These are phyloP conservation scores for Fusarium clavum DNA, from an alignment of 2,329 filamentous ascomycete species.

Conservation along the genomic window DNA sequence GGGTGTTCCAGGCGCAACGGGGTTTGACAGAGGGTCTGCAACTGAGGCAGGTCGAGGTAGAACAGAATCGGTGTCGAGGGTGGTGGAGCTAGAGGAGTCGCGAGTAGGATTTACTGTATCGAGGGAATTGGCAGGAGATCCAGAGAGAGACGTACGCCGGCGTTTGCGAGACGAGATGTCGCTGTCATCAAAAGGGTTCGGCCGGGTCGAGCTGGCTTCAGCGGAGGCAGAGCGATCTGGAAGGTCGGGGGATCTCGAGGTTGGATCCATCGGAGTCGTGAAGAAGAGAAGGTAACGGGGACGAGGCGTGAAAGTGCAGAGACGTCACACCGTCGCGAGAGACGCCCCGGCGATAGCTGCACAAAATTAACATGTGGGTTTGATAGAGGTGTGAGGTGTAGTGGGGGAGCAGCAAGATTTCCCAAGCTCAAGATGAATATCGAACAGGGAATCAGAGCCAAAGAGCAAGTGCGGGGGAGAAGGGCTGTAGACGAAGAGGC, in stretches of 20 bases:
- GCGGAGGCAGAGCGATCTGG: constrained; percentile 70
- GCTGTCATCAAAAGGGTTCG: constrained; percentile 72
- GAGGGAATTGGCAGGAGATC: constrained; percentile 65
- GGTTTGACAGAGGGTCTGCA: constrained; percentile 54
- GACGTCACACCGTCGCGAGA: constrained; percentile 64
- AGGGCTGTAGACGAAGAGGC: constrained; percentile 21
- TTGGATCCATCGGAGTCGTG: constrained; percentile 66
- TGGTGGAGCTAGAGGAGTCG: constrained; percentile 50
- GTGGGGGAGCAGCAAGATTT: constrained; percentile 35
- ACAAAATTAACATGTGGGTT: constrained; percentile 69
- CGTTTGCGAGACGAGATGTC: constrained; percentile 69
- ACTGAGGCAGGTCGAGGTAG: constrained; percentile 42
- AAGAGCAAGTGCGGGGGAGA: constrained; percentile 8
- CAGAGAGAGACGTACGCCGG: constrained; percentile 68
- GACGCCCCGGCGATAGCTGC: constrained; percentile 65
- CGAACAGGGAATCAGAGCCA: constrained; percentile 28
- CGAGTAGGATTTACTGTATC: constrained; percentile 54
- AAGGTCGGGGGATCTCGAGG: constrained; percentile 61
- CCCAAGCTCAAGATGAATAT: constrained; percentile 25
- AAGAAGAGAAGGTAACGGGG: constrained; percentile 49
- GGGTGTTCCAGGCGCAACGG: constrained; percentile 59
- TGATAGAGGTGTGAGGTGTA: constrained; percentile 41
- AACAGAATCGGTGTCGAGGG: constrained; percentile 47
- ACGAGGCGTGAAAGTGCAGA: constrained; percentile 60
- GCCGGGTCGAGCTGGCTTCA: constrained; percentile 71